Evolutionary conservation across 2,329 filamentous ascomycete genomes (phyloP).

Genomic region (Colletotrichum liaoningense): DNA sequence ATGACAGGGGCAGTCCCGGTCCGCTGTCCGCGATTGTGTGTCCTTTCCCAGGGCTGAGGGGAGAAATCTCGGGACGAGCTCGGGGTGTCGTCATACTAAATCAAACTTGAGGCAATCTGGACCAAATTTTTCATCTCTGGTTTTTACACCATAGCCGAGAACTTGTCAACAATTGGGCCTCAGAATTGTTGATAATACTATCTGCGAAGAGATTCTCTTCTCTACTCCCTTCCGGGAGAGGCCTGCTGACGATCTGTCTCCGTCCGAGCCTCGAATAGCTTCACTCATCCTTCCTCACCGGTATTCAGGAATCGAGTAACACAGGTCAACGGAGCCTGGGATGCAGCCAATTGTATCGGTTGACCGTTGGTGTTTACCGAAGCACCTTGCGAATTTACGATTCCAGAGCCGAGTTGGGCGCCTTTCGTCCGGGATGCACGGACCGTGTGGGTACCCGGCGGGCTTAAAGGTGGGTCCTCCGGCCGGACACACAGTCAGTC

Average conservation of each 20-base stretch:
- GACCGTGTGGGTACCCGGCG: background rate
- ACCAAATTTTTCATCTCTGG: background rate
- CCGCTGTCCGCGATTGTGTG: background rate
- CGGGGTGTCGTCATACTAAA: constrained; percentile 29
- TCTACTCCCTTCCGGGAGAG: too few species aligned
- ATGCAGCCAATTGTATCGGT: constrained; percentile 16
- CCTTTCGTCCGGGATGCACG: constrained; percentile 33
- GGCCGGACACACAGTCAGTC: constrained; percentile 10
- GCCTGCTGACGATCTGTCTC: background rate
- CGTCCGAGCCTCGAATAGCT: background rate
- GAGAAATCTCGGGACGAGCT: constrained; percentile 34
- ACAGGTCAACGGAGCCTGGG: too few species aligned
- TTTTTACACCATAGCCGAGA: background rate
- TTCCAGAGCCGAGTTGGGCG: background rate
- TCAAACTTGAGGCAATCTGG: background rate
- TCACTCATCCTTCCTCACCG: background rate
- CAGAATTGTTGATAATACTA: background rate
- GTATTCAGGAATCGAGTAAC: too few species aligned
- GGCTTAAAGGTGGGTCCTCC: background rate
- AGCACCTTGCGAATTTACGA: background rate
- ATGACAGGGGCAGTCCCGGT: background rate
- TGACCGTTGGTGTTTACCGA: background rate
- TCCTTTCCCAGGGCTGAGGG: constrained; percentile 32
- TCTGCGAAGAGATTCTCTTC: rapidly evolving
- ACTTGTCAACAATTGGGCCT: too few species aligned